A percentile compares a stretch with the other conserved stretches of the same genome.
phyloP scores from a whole-genome alignment of 495 filamentous ascomycete genomes.

The Penicillium macrosclerotiorum region DNA sequence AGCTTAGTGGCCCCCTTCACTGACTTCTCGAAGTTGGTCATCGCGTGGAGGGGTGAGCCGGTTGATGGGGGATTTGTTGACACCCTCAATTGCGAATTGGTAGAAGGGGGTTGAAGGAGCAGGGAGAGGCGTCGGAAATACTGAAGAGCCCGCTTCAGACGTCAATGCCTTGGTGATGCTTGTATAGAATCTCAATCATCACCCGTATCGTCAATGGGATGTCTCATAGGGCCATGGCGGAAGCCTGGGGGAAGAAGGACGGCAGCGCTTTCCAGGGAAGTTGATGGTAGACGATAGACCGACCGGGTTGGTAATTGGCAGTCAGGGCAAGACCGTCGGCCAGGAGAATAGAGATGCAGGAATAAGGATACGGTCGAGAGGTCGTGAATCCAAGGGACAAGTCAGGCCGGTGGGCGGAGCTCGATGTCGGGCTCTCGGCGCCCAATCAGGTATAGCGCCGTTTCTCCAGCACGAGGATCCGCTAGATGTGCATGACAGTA shows the following conservation, averaged over 20 bases:
- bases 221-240: constrained; percentile 38
- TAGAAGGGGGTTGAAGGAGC: neutral
- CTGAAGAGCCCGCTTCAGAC: constrained; percentile 24
- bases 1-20: constrained; percentile 93
- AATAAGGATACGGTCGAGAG: constrained; percentile 4
- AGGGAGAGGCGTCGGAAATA: neutral
- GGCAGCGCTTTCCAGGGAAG: constrained; percentile 8
- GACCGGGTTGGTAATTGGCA: constrained; percentile 4
- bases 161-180: constrained; percentile 23
- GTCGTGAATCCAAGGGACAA: constrained; percentile 12
- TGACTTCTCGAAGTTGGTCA: constrained; percentile 88
- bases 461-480: constrained; percentile 11
- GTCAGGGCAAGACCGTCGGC: neutral
- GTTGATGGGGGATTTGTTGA: constrained; percentile 7
- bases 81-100: neutral
- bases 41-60: constrained; percentile 34
- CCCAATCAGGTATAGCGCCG: constrained; percentile 23
- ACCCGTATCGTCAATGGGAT: constrained; percentile 25
- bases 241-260: constrained; percentile 11
- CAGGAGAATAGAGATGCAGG: constrained; percentile 7
- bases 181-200: constrained; percentile 24
- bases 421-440: constrained; percentile 2
- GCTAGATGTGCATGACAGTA: constrained; percentile 1
- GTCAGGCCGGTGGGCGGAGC: constrained; percentile 10
- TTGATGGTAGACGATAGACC: constrained; percentile 7